A percentile compares a stretch with the other conserved stretches of the same genome.
Conservation (phyloP, 805 yeast species). For the Cyberlindnera maritima region DNA sequence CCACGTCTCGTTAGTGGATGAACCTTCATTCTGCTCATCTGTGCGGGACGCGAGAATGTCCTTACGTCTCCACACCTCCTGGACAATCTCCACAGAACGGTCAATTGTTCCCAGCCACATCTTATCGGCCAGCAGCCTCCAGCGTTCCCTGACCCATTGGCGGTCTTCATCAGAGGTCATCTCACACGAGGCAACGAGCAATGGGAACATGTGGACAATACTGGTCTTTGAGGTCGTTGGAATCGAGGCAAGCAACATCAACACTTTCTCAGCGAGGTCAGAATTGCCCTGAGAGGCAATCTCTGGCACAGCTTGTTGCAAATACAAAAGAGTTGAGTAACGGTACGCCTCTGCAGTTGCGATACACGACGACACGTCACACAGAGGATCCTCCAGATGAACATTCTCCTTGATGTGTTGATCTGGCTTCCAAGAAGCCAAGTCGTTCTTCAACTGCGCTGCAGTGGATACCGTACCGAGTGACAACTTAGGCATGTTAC, state of each 20-base stretch:
- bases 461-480: conserved; percentile 51
- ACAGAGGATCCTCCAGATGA: conserved; percentile 41
- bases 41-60: conserved; percentile 30
- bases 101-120: conserved; percentile 69
- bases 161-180: conserved; percentile 56
- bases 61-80: conserved; percentile 68
- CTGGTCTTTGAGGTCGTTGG: conserved; percentile 56
- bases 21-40: conserved; percentile 1
- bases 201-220: conserved; percentile 62
- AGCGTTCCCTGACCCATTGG: conserved; percentile 56
- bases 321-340: conserved; percentile 53
- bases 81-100: conserved; percentile 63
- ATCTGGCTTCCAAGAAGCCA: conserved; percentile 57
- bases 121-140: conserved; percentile 50
- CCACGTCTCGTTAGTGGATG: conserved; percentile 15
- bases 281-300: conserved; percentile 54
- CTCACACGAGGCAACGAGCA: conserved; percentile 65
- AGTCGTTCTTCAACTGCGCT: conserved; percentile 48
- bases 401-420: conserved; percentile 29
- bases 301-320: conserved; percentile 73
- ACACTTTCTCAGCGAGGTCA: conserved; percentile 55
- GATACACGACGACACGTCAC: conserved; percentile 58
- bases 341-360: conserved; percentile 72
- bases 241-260: conserved; percentile 59
- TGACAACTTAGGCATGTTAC: conserved; percentile 40